Evolutionary conservation across 805 yeast species (phyloP), one percentile per base, ranked within the genome.

Genomic region (Wickerhamomyces tratensis): DNA sequence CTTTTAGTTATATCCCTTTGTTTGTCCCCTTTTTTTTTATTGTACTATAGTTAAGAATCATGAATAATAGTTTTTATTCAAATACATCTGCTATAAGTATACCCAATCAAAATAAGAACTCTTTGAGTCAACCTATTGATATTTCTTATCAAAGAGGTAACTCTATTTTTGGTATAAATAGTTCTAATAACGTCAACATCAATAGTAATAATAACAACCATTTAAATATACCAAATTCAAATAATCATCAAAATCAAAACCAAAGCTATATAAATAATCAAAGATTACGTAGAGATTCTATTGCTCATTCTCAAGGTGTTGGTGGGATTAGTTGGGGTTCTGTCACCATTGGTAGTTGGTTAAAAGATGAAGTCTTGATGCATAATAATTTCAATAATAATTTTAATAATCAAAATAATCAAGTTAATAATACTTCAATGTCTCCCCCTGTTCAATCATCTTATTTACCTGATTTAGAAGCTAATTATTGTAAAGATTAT

Each of bases 281-380:
- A n/a, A 62, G 79, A 48, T 75, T 88, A 48, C 76, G 95, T 57
- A 72, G 97, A 49, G 98, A 91, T 54, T 79, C 89, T 44, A 79
- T 93, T 45, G 96, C 97, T 30, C 98, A 91, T 60, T 83, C 96
- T 3, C 96, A 87, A 59, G 98, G 98, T 10, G 86, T 93, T 82
- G 98, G 98, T 37, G 98, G 98, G 39, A 85, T 91, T 33, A 82
- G 95, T 8, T 91, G 97, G 96, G 98, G 98, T 25, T 88, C 95
- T 4, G 78, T 89, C 44, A 83, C 95, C 27, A 88, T 91, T 30
- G 97, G 97, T 12, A 81, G 93, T 13, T 91, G 98, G 98, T 69
- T 91, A 25, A 84, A 88, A 57, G 98, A 91, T 61, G 98, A 91
- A 57, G 91, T 84, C 15, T 72, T 84, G 78, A 74, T 82, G 67